Conservation (phyloP, 2,329 filamentous ascomycete genomes). For the Alternaria ventricosa region DNA sequence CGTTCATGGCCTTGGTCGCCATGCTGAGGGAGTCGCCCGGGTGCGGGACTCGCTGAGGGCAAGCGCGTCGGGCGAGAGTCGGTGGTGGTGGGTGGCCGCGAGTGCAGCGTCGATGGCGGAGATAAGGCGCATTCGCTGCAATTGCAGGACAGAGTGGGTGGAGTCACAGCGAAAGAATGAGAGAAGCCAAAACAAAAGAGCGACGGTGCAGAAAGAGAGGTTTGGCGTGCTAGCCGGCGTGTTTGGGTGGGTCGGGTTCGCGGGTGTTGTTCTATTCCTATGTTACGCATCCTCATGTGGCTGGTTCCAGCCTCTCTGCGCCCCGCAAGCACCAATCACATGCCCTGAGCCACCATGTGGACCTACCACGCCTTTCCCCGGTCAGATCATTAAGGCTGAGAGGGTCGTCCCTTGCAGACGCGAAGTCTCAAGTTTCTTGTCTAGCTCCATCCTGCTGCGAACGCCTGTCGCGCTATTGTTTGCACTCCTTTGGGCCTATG, state of each 20-base stretch:
- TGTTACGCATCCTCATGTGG: conserved; percentile 22
- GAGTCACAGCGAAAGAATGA: not conserved
- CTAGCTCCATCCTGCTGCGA: conserved; percentile 17
- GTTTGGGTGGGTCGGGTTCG: conserved; percentile 6
- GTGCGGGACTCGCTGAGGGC: not conserved
- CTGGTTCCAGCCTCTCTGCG: conserved; percentile 29
- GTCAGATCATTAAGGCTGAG: conserved; percentile 8
- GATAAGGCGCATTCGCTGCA: conserved; percentile 31
- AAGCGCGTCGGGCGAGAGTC: conserved; percentile 8
- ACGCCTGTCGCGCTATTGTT: conserved; percentile 12
- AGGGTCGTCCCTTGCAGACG: conserved; percentile 17
- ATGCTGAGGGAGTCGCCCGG: conserved; percentile 27
- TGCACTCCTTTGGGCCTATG: not conserved
- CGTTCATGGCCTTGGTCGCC: conserved; percentile 44
- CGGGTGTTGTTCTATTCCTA: conserved; percentile 15
- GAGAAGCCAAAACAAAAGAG: conserved; percentile 24
- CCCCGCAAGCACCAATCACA: conserved; percentile 10
- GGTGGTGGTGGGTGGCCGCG: conserved; percentile 14
- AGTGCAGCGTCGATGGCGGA: conserved; percentile 18
- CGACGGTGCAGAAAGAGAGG: conserved; percentile 19
- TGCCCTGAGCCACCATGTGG: conserved; percentile 1
- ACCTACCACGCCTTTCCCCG: conserved; percentile 8
- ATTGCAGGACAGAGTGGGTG: conserved; percentile 9
- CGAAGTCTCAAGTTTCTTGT: conserved; percentile 15
- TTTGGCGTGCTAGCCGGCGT: conserved; percentile 7